Evolutionary conservation across 768 basidiomycete genomes (phyloP).

Genomic region (Tulasnella sp.): DNA sequence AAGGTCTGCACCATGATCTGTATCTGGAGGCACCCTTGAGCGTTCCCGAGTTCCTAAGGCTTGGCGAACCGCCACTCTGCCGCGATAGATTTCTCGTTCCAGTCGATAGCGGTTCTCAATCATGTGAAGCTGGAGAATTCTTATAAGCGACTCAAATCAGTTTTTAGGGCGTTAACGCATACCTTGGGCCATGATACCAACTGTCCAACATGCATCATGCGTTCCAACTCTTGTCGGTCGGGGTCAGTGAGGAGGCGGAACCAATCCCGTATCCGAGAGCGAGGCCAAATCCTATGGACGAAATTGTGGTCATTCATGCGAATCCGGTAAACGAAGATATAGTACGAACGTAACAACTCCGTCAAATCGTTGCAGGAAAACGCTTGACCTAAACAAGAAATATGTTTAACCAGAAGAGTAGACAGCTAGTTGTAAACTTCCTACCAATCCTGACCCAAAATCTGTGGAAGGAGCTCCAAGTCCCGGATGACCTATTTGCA

Average conservation of each 20-base stretch:
- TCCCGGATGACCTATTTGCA: constrained; percentile 77
- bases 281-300: constrained; percentile 49
- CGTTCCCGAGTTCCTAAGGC: constrained; percentile 33
- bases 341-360: constrained; percentile 76
- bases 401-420: not conserved
- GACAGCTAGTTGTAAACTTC: not conserved
- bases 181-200: constrained; percentile 97
- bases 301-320: not conserved
- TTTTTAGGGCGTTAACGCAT: constrained; percentile 25
- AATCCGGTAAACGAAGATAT: not conserved
- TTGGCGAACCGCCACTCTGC: constrained; percentile 67
- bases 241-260: constrained; percentile 80
- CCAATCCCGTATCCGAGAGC: constrained; percentile 45
- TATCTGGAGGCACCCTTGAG: not conserved
- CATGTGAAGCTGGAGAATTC: constrained; percentile 71
- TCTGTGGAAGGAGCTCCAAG: constrained; percentile 87
- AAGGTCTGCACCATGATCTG: not conserved
- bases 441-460: constrained; percentile 88
- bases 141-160: not conserved
- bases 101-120: constrained; percentile 83
- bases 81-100: constrained; percentile 78
- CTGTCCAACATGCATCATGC: constrained; percentile 86
- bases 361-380: constrained; percentile 93
- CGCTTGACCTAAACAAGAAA: constrained; percentile 52
- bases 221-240: constrained; percentile 66